Evolutionary conservation across 2,329 filamentous ascomycete genomes (phyloP).

Genomic region (Arthrobotrys entomopaga): DNA sequence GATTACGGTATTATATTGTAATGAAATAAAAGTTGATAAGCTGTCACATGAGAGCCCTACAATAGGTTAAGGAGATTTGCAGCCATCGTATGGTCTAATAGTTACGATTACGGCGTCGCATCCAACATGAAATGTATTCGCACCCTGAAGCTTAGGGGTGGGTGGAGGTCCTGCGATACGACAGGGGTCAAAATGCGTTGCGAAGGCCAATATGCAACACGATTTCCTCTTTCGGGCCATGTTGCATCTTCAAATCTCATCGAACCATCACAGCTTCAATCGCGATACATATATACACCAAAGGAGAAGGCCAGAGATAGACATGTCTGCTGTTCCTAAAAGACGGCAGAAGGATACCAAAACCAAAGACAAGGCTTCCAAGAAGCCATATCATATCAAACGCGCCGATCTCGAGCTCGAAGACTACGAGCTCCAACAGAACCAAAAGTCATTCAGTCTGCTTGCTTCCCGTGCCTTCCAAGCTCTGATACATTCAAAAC

Average conservation of each 20-base stretch:
- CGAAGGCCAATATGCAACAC: constrained; percentile 24
- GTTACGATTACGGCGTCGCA: no score
- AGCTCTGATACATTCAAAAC: constrained; percentile 57
- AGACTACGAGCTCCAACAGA: constrained; percentile 60
- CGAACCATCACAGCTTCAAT: not conserved
- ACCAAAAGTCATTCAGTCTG: constrained; percentile 58
- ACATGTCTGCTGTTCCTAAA: constrained; percentile 26
- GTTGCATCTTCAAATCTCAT: not conserved
- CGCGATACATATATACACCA: no score
- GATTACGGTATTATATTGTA: no score
- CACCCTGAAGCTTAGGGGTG: not conserved
- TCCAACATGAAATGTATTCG: no score
- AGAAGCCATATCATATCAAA: constrained; percentile 60
- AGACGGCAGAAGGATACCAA: constrained; percentile 43
- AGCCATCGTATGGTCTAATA: no score
- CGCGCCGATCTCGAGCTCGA: constrained; percentile 60
- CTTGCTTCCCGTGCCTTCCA: constrained; percentile 57
- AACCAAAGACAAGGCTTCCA: constrained; percentile 56
- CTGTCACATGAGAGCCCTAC: no score
- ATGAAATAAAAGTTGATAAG: no score
- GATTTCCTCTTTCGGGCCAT: constrained; percentile 21
- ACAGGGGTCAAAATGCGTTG: constrained; percentile 26
- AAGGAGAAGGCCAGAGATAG: no score
- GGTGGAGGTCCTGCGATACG: not conserved
- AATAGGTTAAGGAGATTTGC: no score